Percentiles rank a stretch among this genome's conserved stretches.
These are phyloP conservation scores for Apiotrichum veenhuisii DNA, from an alignment of 1,284 basidiomycete genomes.

Conservation along the genomic window DNA sequence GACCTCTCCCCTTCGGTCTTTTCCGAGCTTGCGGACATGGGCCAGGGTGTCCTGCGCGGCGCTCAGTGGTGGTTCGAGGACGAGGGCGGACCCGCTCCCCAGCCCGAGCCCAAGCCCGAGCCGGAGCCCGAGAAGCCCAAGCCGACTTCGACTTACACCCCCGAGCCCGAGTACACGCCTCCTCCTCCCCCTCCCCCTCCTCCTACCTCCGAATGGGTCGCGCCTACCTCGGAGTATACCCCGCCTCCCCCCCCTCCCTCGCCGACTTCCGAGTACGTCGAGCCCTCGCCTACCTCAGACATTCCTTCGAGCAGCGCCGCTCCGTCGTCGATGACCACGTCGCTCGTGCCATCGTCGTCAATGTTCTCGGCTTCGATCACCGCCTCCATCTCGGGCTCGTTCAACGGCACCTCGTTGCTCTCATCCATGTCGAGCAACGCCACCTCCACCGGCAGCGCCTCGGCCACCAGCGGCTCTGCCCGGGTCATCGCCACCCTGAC, in stretches of 20 bases:
- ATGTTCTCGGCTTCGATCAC: neutral
- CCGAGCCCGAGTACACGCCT: neutral
- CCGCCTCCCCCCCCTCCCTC: neutral
- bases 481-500: neutral
- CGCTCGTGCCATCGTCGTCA: neutral
- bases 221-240: neutral
- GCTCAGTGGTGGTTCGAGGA: neutral
- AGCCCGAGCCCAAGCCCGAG: neutral
- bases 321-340: neutral
- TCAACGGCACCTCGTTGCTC: neutral
- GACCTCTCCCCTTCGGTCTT: neutral
- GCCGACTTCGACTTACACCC: neutral
- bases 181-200: neutral
- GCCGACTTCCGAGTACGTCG: neutral
- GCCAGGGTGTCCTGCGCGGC: neutral
- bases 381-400: neutral
- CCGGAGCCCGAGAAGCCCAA: neutral
- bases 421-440: too few species aligned
- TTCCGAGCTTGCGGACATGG: neutral
- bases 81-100: neutral
- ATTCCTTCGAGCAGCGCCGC: neutral
- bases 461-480: neutral
- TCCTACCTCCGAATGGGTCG: neutral
- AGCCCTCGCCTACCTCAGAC: too few species aligned
- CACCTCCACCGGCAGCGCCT: neutral